Base-by-base conservation (phyloP, 352 stramenopile genomes). In the Saprolegnia parasitica region DNA sequence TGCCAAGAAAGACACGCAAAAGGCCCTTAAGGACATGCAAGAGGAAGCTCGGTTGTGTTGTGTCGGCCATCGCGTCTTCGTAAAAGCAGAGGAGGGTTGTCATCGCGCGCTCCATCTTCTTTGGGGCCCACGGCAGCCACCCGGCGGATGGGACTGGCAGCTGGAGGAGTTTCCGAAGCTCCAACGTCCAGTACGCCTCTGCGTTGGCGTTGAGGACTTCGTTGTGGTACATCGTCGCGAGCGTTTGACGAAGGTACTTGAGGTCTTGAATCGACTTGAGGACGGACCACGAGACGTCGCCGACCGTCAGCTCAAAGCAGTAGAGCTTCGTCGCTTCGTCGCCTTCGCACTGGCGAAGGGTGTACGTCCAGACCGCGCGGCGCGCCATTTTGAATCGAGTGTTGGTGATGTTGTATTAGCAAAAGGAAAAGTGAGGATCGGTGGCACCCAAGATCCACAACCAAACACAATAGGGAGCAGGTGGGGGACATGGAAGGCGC, bases 21-120 rank as follows among this genome's bases (percentile, higher is more conserved):
- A 58, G 52, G 8, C 52, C 52, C 16, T 16, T 58, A 16, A 58
- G 52, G 23, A 58, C 52, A 58, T 58, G 32, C 32, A 58, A 58
- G 23, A 58, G 32, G 16, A 58, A 58, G 8, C 8, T 16, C 32
- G 52, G 8, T 46, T 46, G 32, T 13, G 8, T 16, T 52, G 46
- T 52, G 8, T 58, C 52, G 8, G 23, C 23, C 8, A 16, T 16
- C 23, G 52, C 52, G 52, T 39, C 32, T 39, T 58, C 52, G 52
- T 58, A 58, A 58, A 58, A 58, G 13, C 8, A 8, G 16, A 58
- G 52, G 23, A 58, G 32, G 8, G 52, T 15, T 8, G 8, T 13
- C 32, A 58, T 58, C 23, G 32, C 16, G 8, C 32, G 52, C 32
- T 29, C 32, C 52, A 58, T 58, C 16, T 58, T 8, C 32, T 29